Percentiles rank a stretch among this genome's conserved stretches.
Evolutionary conservation across 129 eudicot species (phyloP).

Genomic region (Artemisia annua): DNA sequence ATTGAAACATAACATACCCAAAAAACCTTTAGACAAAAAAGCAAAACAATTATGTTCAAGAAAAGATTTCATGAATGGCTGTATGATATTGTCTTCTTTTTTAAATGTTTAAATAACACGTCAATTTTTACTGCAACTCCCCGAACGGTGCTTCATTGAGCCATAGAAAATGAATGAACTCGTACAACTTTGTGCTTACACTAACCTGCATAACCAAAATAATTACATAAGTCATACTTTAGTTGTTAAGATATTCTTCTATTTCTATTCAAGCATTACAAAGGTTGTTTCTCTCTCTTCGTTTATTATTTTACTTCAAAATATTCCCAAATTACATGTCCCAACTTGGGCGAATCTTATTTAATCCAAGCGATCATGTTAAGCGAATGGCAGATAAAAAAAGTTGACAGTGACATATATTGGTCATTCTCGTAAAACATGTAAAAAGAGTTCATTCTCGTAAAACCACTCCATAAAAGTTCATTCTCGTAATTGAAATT

Average conservation of each 20-base stretch:
- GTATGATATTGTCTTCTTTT: slow-evolving; percentile 1
- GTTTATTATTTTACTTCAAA: too few relatives aligned
- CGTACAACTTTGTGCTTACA: slow-evolving; percentile 89
- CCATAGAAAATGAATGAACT: slow-evolving; percentile 98
- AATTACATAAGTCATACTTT: slow-evolving; percentile 1
- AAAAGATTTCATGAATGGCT: slow-evolving; percentile 22
- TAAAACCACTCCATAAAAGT: too few relatives aligned
- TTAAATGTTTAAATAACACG: slow-evolving; percentile 12
- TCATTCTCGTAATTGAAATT: too few relatives aligned
- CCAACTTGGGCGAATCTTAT: too few relatives aligned
- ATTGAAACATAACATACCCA: slow-evolving; percentile 9
- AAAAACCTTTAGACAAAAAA: background rate
- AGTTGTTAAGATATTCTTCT: background rate
- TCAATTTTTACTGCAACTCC: slow-evolving; percentile 60
- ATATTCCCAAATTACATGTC: too few relatives aligned
- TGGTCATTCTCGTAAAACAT: too few relatives aligned
- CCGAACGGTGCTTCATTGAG: slow-evolving; percentile 99
- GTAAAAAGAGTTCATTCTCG: too few relatives aligned
- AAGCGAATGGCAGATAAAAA: too few relatives aligned
- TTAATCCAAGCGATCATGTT: too few relatives aligned
- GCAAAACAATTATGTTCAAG: background rate
- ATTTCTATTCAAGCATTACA: background rate
- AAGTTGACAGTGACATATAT: too few relatives aligned
- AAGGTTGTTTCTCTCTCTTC: too few relatives aligned
- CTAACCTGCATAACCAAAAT: slow-evolving; percentile 63